Base-by-base conservation (phyloP, 257 asterid species). In the Primulina eburnea region DNA sequence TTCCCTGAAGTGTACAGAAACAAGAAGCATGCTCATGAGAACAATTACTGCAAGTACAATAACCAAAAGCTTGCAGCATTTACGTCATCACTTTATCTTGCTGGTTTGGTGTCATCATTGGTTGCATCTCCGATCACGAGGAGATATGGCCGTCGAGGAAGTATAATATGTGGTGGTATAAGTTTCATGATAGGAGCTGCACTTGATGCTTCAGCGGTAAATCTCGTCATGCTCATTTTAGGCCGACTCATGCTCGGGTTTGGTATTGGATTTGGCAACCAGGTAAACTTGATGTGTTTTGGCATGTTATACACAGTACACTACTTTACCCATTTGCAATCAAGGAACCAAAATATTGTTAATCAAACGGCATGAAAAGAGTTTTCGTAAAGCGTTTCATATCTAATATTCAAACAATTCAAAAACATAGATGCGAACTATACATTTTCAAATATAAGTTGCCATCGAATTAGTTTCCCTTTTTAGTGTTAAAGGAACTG, bases 241-340 rank as follows among this genome's bases (percentile, higher is more conserved):
- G 98, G 98, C 50, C 77, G 98, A 35, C 82, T 89, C 63, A 84
- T 92, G 98, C 92, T 92, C 14, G 96, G 98, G 2, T 64, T 92
- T 16, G 98, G 98, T 62, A 89, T 92, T 65, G 98, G 98, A 63
- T 92, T 92, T 9, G 98, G 98, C 10, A 92, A 92, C 69, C 98
- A 92, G 89, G 97, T 89, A 61, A 21, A 40, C 58, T 67, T 52
- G 35, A 47, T 52, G 37, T 50, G 21, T 50, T 14, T 50, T 50
- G 57, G 57, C 57, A 50, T 50, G 57, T 14, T 50, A 50, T 50
- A 43, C n/a, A 43, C n/a, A 12, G 50, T 40, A 40, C 50, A 11
- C 50, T 11, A 12, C 18, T 43, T 43, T 43, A n/a, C 55, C 7
- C 11, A 35, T 28, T 28, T 28, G 30, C 29, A 35, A 8, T 35